Percentiles rank a stretch among this genome's conserved stretches.
phyloP scores from a whole-genome alignment of 495 filamentous ascomycete genomes.

The Cercophora sp. region DNA sequence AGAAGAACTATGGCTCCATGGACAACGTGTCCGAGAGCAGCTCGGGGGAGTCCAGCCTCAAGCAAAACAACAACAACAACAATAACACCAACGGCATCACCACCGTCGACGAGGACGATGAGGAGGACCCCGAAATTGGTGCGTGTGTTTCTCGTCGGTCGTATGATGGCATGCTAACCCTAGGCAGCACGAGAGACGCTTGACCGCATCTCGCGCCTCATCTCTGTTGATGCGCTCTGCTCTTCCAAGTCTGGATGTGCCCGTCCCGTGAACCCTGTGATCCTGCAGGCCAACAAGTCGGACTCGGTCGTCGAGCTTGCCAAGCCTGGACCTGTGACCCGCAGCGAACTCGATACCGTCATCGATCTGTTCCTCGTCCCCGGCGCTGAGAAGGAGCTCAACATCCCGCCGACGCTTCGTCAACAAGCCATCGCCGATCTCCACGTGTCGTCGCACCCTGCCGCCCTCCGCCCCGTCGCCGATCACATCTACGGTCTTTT shows the following conservation, averaged over 20 bases:
- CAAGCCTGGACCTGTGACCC: constrained; percentile 9
- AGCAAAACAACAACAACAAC: neutral
- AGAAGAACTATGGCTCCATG: constrained; percentile 24
- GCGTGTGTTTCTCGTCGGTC: neutral
- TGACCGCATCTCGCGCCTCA: constrained; percentile 32
- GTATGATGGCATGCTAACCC: neutral
- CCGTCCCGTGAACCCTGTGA: constrained; percentile 4
- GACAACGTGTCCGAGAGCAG: constrained; percentile 24
- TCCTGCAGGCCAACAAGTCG: constrained; percentile 3
- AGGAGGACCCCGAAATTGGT: constrained; percentile 26
- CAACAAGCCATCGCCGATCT: constrained; percentile 27
- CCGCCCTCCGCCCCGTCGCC: constrained; percentile 31
- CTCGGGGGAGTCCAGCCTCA: constrained; percentile 23
- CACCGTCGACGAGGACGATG: constrained; percentile 1
- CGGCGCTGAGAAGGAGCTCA: constrained; percentile 38
- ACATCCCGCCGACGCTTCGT: constrained; percentile 36
- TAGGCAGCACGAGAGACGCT: constrained; percentile 28
- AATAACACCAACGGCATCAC: neutral
- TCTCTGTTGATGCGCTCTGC: constrained; percentile 29
- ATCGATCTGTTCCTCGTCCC: constrained; percentile 35
- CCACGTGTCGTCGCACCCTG: constrained; percentile 22
- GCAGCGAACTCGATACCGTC: constrained; percentile 34
- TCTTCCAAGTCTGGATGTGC: constrained; percentile 16
- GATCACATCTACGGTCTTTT: constrained; percentile 44
- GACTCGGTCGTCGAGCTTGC: constrained; percentile 4